Percentiles rank a stretch among this genome's conserved stretches.
Conservation (phyloP, 495 filamentous ascomycete genomes). For the Podospora pseudocomata region DNA sequence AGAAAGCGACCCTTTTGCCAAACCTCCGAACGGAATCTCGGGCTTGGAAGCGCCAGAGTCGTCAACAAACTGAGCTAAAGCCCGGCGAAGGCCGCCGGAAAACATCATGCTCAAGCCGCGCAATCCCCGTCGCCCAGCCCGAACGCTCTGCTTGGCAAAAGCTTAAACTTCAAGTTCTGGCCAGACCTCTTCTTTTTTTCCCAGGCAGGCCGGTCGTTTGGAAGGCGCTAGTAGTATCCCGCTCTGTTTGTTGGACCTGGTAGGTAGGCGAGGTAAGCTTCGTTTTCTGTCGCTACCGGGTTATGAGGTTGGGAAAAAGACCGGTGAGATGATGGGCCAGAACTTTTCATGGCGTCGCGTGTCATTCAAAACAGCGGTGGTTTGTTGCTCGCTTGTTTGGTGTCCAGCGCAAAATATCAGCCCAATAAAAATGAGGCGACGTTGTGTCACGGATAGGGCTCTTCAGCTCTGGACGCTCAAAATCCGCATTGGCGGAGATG, state of each 20-base stretch:
- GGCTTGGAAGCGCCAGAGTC: not conserved
- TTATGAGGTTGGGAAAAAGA: not conserved
- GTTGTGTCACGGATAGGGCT: not conserved
- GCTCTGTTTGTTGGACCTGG: not conserved
- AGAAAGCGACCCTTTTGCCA: not conserved
- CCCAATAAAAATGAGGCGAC: not conserved
- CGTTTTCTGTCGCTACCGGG: not conserved
- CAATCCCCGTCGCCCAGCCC: not conserved
- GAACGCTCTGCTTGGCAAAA: constrained; percentile 8
- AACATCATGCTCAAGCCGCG: not conserved
- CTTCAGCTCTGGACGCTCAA: not conserved
- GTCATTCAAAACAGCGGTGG: not conserved
- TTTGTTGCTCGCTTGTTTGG: not conserved
- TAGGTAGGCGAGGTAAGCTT: not conserved
- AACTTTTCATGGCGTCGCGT: not conserved
- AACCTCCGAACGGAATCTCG: not conserved
- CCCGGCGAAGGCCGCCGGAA: not conserved
- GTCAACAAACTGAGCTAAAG: not conserved
- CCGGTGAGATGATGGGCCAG: not conserved
- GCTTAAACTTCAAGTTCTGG: not conserved
- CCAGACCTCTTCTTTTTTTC: not conserved
- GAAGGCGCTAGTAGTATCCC: not conserved
- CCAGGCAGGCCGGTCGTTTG: not conserved
- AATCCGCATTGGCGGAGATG: not conserved
- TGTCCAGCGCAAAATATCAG: not conserved